Evolutionary conservation across 768 basidiomycete genomes (phyloP), one percentile per base, ranked within the genome.

Genomic region (Tricholoma sp.): DNA sequence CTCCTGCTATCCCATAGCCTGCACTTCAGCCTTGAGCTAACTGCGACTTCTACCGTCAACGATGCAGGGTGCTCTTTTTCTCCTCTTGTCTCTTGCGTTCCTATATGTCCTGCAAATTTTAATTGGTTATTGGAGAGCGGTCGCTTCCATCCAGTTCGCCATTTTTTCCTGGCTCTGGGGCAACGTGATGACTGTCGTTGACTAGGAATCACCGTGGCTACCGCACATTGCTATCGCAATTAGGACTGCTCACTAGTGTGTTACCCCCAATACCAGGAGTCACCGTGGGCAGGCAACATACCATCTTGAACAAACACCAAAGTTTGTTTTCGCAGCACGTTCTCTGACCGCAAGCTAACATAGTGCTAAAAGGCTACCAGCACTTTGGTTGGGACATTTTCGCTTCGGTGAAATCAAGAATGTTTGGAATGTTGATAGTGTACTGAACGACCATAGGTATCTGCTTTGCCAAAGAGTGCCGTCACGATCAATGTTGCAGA

Each of bases 401-500:
- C 59, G 71, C 74, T n/a, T 50, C 62, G 13, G 74, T 76, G 44
- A 68, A 6, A 51, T 18, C 41, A 53, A 31, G 55, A 15, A 47
- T 24, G 7, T 24, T 34, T 20, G 6, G 9, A 5, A 36, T 13
- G n/a, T 6, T 37, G 24, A 17, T 44, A 4, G 37, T 10, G 18
- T 17, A 47, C 32, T 29, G 31, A 31, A 56, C 12, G 10, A 34
- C n/a, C 31, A 20, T 53, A 73, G 71, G 61, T 71, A 29, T 66
- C 61, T 24, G 53, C 65, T 24, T 66, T 64, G 55, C 72, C 72
- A 0, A 55, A 53, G 6, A 17, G 63, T 15, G 47, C 56, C 11
- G 61, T 65, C 1, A 57, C 62, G 3, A 57, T 76, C 6, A 37
- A 65, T 13, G 49, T 78, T 9, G 75, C 76, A 13, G 76, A 78